Conservation (phyloP, 306 rosid genomes). For the Malus sieversii region DNA sequence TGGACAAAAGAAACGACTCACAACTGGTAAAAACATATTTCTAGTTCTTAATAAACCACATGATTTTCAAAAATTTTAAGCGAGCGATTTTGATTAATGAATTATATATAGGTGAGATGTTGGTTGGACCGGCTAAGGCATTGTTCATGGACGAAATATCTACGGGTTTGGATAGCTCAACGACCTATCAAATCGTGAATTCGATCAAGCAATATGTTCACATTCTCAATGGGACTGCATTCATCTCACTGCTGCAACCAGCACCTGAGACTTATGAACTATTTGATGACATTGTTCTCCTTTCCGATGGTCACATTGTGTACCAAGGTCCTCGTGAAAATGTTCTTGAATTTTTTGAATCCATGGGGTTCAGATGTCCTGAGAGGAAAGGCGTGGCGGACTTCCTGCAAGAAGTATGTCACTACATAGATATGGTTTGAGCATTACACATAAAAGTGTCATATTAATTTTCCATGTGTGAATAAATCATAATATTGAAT, state of each 20-base stretch:
- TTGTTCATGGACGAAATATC: constrained; percentile 62
- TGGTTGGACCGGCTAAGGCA: constrained; percentile 53
- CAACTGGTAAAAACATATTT: constrained; percentile 37
- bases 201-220: constrained; percentile 35
- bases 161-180: constrained; percentile 52
- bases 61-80: no score
- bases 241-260: constrained; percentile 50
- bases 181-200: constrained; percentile 45
- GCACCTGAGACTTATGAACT: constrained; percentile 53
- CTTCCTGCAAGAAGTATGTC: constrained; percentile 35
- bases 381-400: constrained; percentile 48
- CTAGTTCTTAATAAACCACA: not conserved
- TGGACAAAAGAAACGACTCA: constrained; percentile 53
- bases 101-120: constrained; percentile 34
- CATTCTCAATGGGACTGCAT: constrained; percentile 36
- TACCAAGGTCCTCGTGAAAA: constrained; percentile 49
- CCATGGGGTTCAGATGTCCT: constrained; percentile 41
- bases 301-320: constrained; percentile 42
- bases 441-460: not conserved
- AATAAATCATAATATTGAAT: not conserved
- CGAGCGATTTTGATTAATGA: not conserved
- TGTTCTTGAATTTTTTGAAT: constrained; percentile 36
- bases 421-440: not conserved
- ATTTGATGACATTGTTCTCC: constrained; percentile 48
- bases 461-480: not conserved